Conservation (phyloP, 2,329 filamentous ascomycete genomes). For the Alternaria sp. region DNA sequence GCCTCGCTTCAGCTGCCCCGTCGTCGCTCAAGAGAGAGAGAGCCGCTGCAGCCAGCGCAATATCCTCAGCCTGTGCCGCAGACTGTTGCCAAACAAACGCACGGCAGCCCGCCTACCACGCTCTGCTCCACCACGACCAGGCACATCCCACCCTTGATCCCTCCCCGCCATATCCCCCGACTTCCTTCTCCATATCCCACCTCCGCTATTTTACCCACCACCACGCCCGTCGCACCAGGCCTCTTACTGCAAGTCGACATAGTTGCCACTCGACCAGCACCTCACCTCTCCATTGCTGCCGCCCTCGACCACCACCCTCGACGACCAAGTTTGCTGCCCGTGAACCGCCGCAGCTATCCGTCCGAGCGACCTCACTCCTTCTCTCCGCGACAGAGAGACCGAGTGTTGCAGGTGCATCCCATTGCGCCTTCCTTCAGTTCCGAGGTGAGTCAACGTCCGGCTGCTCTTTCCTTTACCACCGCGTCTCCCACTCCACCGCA, state of each 20-base stretch:
- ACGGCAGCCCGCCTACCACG: slow-evolving; percentile 12
- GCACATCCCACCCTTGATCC: slow-evolving; percentile 29
- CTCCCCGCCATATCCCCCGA: slow-evolving; percentile 41
- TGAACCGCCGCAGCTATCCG: slow-evolving; percentile 19
- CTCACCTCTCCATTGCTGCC: slow-evolving; percentile 13
- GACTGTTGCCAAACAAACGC: slow-evolving; percentile 7
- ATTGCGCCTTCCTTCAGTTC: slow-evolving; percentile 19
- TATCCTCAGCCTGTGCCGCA: slow-evolving; percentile 9
- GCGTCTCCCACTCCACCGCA: neutral
- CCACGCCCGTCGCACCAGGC: slow-evolving; percentile 27
- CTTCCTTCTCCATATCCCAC: slow-evolving; percentile 31
- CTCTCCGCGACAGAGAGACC: slow-evolving; percentile 12
- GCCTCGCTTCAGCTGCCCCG: slow-evolving; percentile 26
- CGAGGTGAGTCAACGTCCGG: slow-evolving; percentile 44
- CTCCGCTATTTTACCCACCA: slow-evolving; percentile 29
- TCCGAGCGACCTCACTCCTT: neutral
- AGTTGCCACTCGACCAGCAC: slow-evolving; percentile 1
- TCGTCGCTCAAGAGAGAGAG: slow-evolving; percentile 15
- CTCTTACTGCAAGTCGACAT: slow-evolving; percentile 15
- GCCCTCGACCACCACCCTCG: slow-evolving; percentile 19
- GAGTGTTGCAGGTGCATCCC: slow-evolving; percentile 11
- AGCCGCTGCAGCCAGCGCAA: slow-evolving; percentile 18
- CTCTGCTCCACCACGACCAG: slow-evolving; percentile 13
- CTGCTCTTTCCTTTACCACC: slow-evolving; percentile 16
- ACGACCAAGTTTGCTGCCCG: slow-evolving; percentile 27